phyloP scores from a whole-genome alignment of 495 filamentous ascomycete species.

The Neurospora discreta region DNA sequence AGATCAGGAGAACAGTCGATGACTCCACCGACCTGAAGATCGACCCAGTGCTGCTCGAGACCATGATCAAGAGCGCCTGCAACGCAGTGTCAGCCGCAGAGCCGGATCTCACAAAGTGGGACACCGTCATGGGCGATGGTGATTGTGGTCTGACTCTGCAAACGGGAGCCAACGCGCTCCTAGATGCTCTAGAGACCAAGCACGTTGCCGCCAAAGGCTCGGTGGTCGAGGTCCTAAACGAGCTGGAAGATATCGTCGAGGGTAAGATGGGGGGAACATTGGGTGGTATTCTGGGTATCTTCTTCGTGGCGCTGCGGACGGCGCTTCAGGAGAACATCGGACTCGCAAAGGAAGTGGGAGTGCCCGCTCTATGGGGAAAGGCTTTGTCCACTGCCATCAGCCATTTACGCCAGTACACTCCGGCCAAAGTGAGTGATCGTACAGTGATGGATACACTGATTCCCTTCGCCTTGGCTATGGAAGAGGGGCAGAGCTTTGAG shows the following conservation, averaged over 20 bases:
- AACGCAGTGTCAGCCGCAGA: slow-evolving; percentile 40
- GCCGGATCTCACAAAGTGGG: slow-evolving; percentile 49
- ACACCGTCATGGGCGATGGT: slow-evolving; percentile 54
- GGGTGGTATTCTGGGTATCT: slow-evolving; percentile 49
- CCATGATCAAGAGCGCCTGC: slow-evolving; percentile 41
- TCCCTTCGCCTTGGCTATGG: slow-evolving; percentile 42
- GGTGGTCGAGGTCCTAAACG: slow-evolving; percentile 39
- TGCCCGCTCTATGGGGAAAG: slow-evolving; percentile 26
- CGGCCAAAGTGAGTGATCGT: slow-evolving; percentile 36
- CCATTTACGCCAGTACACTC: slow-evolving; percentile 37
- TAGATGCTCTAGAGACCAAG: slow-evolving; percentile 27
- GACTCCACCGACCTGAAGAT: slow-evolving; percentile 30
- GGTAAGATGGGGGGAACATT: slow-evolving; percentile 49
- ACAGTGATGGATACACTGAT: slow-evolving; percentile 51
- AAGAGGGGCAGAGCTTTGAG: slow-evolving; percentile 29
- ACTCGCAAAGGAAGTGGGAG: slow-evolving; percentile 15
- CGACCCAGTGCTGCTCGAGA: slow-evolving; percentile 34
- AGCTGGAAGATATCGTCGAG: slow-evolving; percentile 46
- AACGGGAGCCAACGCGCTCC: slow-evolving; percentile 30
- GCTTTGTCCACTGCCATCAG: slow-evolving; percentile 26
- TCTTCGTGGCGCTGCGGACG: slow-evolving; percentile 45
- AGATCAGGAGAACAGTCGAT: slow-evolving; percentile 20
- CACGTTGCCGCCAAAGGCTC: slow-evolving; percentile 30
- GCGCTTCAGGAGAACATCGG: slow-evolving; percentile 31
- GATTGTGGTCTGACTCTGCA: slow-evolving; percentile 53